A percentile compares a stretch with the other conserved stretches of the same genome.
phyloP scores from a whole-genome alignment of 352 stramenopile genomes.

The Phytopythium boreale region DNA sequence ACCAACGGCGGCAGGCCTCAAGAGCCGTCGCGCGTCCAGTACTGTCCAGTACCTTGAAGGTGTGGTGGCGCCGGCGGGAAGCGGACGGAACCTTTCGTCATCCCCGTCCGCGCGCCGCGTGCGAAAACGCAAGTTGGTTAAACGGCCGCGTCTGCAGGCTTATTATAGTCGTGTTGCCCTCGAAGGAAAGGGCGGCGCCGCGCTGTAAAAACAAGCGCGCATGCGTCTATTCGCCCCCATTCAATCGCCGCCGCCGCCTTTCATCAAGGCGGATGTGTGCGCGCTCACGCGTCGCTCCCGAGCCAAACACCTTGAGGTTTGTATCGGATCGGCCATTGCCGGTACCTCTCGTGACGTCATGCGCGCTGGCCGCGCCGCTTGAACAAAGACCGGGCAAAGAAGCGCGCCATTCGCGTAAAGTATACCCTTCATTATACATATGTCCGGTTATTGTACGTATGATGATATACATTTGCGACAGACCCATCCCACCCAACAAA shows the following conservation, averaged over 20 bases:
- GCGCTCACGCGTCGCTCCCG: too few species aligned
- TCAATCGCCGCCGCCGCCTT: neutral
- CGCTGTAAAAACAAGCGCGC: neutral
- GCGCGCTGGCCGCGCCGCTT: neutral
- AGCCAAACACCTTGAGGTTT: neutral
- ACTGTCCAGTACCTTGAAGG: neutral
- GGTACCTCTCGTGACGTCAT: neutral
- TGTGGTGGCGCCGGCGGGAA: neutral
- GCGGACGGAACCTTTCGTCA: neutral
- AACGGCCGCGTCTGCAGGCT: neutral
- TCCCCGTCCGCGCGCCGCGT: neutral
- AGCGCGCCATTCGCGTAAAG: neutral
- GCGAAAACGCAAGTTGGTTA: neutral
- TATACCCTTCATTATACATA: neutral
- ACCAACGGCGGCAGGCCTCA: neutral
- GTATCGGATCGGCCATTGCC: neutral
- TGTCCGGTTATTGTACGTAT: neutral
- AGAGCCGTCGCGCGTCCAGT: neutral
- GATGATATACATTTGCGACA: neutral
- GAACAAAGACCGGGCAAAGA: constrained; percentile 1
- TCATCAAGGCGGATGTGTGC: neutral
- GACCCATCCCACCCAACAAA: constrained; percentile 1
- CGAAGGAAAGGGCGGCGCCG: neutral
- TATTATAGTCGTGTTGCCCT: too few species aligned
- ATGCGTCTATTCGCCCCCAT: neutral